Evolutionary conservation across 2,329 filamentous ascomycete species (phyloP).

Genomic region (Tolypocladium ovalisporum): DNA sequence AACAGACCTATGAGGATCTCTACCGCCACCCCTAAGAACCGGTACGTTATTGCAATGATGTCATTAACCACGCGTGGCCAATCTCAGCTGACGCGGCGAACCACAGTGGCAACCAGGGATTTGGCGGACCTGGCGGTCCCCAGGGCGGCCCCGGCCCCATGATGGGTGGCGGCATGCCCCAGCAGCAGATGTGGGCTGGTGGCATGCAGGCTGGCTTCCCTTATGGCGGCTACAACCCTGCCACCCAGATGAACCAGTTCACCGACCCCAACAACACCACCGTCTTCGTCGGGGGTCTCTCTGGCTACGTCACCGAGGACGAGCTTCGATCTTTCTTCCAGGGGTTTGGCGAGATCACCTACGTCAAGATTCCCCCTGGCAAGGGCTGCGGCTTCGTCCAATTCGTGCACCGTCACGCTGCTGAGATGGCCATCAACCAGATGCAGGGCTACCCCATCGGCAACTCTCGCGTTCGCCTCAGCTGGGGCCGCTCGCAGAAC

Average conservation of each 20-base stretch:
- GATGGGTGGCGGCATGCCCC: slow-evolving; percentile 33
- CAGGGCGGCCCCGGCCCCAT: slow-evolving; percentile 32
- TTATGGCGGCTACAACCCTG: slow-evolving; percentile 35
- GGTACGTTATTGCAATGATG: slow-evolving; percentile 24
- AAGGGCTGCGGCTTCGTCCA: slow-evolving; percentile 99
- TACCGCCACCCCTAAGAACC: slow-evolving; percentile 94
- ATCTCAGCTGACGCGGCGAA: slow-evolving; percentile 2
- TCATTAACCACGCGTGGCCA: no score
- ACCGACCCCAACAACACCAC: slow-evolving; percentile 99
- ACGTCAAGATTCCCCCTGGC: slow-evolving; percentile 98
- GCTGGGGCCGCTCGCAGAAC: slow-evolving; percentile 97
- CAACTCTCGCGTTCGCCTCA: slow-evolving; percentile 93
- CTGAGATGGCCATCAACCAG: slow-evolving; percentile 99
- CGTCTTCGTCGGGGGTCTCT: slow-evolving; percentile 93
- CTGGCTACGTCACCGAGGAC: slow-evolving; percentile 96
- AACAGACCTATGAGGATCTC: slow-evolving; percentile 98
- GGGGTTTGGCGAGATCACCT: slow-evolving; percentile 97
- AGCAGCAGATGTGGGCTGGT: slow-evolving; percentile 33
- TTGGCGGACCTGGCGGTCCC: slow-evolving; percentile 22
- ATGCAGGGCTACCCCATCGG: slow-evolving; percentile 99
- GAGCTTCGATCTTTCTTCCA: slow-evolving; percentile 99
- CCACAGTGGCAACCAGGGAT: slow-evolving; percentile 25
- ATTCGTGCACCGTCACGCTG: slow-evolving; percentile 96
- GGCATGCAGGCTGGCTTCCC: slow-evolving; percentile 23
- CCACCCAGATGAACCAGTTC: slow-evolving; percentile 87